Evolutionary conservation across 2,329 filamentous ascomycete genomes (phyloP), one percentile per base, ranked within the genome.

Genomic region (Penicillium verrucosum): DNA sequence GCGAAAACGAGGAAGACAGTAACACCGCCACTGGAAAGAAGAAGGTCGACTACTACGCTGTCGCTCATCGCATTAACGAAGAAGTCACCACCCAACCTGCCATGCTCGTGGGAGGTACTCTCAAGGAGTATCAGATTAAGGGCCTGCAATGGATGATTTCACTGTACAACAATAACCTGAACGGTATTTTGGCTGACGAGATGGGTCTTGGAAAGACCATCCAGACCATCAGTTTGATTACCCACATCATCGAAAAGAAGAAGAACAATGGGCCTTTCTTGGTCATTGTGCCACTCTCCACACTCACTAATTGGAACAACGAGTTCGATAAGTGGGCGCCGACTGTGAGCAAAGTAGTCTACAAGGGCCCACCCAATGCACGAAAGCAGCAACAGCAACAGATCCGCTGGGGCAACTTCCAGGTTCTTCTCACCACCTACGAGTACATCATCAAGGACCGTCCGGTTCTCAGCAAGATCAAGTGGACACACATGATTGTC

Each of bases 151-250:
- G 94, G 94, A 99, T 99, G 94, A 88, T 99, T 59, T 99, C 94
- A 14, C 83, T 99, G 14, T 99, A 97, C 84, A 99, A 99, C 86
- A 99, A 99, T 81, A 99, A 97, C 77, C 85, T 99, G 64, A 99
- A 99, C 74, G 94, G 94, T 83, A 97, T 99, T 64, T 81, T 99
- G 68, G 94, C 94, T 57, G 94, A 99, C 70, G 94, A 99, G 78
- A 99, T 99, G 94, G 94, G 94, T 87, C 90, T 99, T 63, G 94
- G 94, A 75, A 99, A 99, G 80, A 99, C 94, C 0, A 99, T 99
- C 67, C 94, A 99, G 77, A 97, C 94, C 43, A 99, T 99, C 77
- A 96, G 90, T 81, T 80, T 99, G 77, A 89, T 99, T 69, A 97
- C 93, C 3, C 95, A 99, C 72, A 87, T 99, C 60, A 97, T 99